A percentile compares a stretch with the other conserved stretches of the same genome.
phyloP scores from a whole-genome alignment of 2,329 filamentous ascomycete genomes.

The Tolypocladium capitatum region DNA sequence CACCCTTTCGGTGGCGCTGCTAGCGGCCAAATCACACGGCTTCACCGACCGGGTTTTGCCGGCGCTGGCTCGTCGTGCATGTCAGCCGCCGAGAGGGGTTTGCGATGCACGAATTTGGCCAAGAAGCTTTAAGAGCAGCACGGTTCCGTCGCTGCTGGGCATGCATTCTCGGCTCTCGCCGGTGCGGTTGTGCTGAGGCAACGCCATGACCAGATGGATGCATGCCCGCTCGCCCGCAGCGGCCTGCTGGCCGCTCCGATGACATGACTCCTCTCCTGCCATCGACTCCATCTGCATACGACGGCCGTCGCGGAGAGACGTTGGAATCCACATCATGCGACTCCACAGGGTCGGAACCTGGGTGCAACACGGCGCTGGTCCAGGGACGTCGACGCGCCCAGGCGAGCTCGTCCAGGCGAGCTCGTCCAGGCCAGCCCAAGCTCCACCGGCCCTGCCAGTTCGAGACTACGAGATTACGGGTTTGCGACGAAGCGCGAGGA shows the following conservation, averaged over 20 bases:
- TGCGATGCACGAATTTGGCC: background rate
- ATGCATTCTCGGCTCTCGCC: background rate
- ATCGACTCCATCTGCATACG: background rate
- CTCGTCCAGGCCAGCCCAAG: background rate
- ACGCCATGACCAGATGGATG: background rate
- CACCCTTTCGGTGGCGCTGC: too few species aligned
- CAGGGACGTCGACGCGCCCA: background rate
- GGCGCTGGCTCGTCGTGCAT: background rate
- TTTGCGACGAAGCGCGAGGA: background rate
- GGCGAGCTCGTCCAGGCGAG: background rate
- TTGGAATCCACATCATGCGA: background rate
- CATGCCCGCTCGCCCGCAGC: background rate
- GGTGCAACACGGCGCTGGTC: background rate
- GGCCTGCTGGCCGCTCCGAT: background rate
- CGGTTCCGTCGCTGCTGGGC: background rate
- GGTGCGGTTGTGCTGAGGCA: background rate
- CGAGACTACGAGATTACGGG: background rate
- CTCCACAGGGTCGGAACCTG: background rate
- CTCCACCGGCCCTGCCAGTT: background rate
- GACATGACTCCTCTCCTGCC: background rate
- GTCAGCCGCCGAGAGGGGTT: background rate
- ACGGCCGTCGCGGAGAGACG: background rate
- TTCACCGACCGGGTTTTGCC: background rate
- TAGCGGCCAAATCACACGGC: background rate
- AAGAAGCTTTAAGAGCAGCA: background rate